phyloP scores from a whole-genome alignment of 2,329 filamentous ascomycete genomes.

The Epichloe brachyelytri region DNA sequence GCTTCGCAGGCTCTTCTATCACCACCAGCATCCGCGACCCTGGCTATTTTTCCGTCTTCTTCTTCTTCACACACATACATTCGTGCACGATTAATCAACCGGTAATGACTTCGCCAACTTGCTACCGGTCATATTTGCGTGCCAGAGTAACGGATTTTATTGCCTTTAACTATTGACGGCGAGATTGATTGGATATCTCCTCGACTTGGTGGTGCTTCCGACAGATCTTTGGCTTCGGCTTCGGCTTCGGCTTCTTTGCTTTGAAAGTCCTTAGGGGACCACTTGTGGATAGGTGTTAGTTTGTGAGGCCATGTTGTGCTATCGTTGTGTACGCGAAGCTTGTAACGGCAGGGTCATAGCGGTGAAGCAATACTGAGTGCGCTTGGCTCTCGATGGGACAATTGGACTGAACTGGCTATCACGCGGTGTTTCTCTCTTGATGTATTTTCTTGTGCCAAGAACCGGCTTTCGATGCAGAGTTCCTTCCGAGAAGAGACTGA shows the following conservation, averaged over 20 bases:
- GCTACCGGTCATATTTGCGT: constrained; percentile 48
- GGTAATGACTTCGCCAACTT: constrained; percentile 35
- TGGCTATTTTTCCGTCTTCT: constrained; percentile 8
- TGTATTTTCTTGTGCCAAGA: too few relatives aligned
- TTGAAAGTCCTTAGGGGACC: not conserved
- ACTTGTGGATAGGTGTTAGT: too few relatives aligned
- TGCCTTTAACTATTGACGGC: constrained; percentile 12
- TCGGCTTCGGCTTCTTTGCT: too few relatives aligned
- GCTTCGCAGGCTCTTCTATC: not conserved
- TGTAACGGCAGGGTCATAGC: too few relatives aligned
- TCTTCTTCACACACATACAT: constrained; percentile 36
- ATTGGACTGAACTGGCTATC: too few relatives aligned
- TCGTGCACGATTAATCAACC: constrained; percentile 49
- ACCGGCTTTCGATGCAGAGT: not conserved
- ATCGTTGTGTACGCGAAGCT: too few relatives aligned
- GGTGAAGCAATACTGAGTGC: too few relatives aligned
- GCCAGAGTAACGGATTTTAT: constrained; percentile 34
- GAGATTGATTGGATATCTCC: constrained; percentile 12
- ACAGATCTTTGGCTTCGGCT: constrained; percentile 11
- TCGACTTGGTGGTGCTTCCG: constrained; percentile 17
- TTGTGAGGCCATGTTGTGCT: not conserved
- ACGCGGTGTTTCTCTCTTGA: not conserved
- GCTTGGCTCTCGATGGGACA: too few relatives aligned
- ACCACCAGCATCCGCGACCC: not conserved
- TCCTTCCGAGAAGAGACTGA: not conserved